These are phyloP conservation scores for Schwanniomyces vanrijiae DNA, from an alignment of 805 yeast species.

Conservation along the genomic window DNA sequence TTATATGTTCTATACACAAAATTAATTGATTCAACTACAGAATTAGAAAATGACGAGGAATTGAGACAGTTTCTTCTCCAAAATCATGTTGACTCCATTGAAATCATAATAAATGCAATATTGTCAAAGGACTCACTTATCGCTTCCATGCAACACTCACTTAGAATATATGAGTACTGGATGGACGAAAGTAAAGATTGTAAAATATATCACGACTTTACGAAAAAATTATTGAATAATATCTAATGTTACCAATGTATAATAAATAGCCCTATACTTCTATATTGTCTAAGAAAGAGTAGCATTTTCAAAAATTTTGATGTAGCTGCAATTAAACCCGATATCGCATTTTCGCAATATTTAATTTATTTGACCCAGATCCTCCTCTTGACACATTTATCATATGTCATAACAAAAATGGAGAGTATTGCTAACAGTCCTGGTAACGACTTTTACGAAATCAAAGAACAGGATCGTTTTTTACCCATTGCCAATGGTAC, in stretches of 20 bases:
- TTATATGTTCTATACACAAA: slow-evolving; percentile 31
- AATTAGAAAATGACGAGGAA: slow-evolving; percentile 4
- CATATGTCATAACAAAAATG: not conserved
- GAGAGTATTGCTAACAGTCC: slow-evolving; percentile 1
- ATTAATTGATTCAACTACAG: slow-evolving; percentile 19
- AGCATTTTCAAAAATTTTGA: not conserved
- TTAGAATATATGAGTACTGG: slow-evolving; percentile 35
- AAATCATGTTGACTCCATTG: slow-evolving; percentile 5
- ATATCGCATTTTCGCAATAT: slow-evolving; percentile 14
- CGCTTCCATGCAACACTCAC: slow-evolving; percentile 25
- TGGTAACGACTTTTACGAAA: slow-evolving; percentile 38
- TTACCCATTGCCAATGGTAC: slow-evolving; percentile 45
- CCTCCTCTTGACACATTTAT: not conserved
- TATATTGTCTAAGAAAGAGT: too few species aligned
- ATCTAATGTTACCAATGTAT: slow-evolving; percentile 3
- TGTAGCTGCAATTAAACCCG: slow-evolving; percentile 11
- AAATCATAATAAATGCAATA: slow-evolving; percentile 8
- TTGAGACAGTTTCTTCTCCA: slow-evolving; percentile 5
- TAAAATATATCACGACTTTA: slow-evolving; percentile 24
- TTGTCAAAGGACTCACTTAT: slow-evolving; percentile 15
- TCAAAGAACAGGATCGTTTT: slow-evolving; percentile 44
- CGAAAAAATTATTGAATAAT: slow-evolving; percentile 19
- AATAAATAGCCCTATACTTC: not conserved
- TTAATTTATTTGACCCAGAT: not conserved
- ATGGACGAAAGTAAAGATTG: slow-evolving; percentile 34